Evolutionary conservation across 495 filamentous ascomycete species (phyloP).

Genomic region (Penicillium atrosanguineum): DNA sequence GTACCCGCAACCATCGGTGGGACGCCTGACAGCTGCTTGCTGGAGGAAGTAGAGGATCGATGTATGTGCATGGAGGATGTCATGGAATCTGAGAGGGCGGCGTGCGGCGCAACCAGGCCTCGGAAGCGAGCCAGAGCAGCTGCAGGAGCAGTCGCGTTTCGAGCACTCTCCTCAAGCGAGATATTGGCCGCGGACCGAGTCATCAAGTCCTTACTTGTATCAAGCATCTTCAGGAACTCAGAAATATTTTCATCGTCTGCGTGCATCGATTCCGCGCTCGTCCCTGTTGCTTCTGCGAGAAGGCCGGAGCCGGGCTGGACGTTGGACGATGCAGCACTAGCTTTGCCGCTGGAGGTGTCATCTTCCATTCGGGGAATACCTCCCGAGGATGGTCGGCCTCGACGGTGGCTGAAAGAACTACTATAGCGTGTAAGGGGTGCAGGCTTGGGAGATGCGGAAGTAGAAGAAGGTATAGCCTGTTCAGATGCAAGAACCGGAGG

Average conservation of each 20-base stretch:
- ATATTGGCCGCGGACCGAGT: slow-evolving; percentile 55
- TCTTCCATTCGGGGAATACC: slow-evolving; percentile 73
- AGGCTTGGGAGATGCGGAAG: slow-evolving; percentile 72
- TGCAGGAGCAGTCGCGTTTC: slow-evolving; percentile 54
- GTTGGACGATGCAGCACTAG: slow-evolving; percentile 75
- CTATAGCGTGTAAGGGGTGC: slow-evolving; percentile 66
- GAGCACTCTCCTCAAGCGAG: slow-evolving; percentile 55
- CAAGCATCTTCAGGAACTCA: slow-evolving; percentile 84
- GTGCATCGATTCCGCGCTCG: slow-evolving; percentile 75
- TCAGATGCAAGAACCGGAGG: slow-evolving; percentile 50
- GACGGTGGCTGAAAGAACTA: slow-evolving; percentile 86
- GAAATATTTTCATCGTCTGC: slow-evolving; percentile 90
- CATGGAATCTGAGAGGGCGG: slow-evolving; percentile 82
- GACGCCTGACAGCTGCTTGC: slow-evolving; percentile 77
- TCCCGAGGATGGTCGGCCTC: slow-evolving; percentile 70
- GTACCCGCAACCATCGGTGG: slow-evolving; percentile 81
- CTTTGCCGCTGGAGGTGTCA: slow-evolving; percentile 86
- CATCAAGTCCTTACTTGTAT: slow-evolving; percentile 73
- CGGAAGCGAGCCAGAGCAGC: slow-evolving; percentile 76
- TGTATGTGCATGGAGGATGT: slow-evolving; percentile 79
- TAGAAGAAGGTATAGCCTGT: slow-evolving; percentile 57
- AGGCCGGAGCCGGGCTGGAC: slow-evolving; percentile 84
- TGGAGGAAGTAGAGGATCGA: slow-evolving; percentile 78
- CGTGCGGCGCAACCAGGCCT: slow-evolving; percentile 81
- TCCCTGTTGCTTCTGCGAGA: slow-evolving; percentile 69